Percentiles rank a stretch among this genome's conserved stretches.
Conservation (phyloP, 352 stramenopile genomes). For the Phytophthora citricola region DNA sequence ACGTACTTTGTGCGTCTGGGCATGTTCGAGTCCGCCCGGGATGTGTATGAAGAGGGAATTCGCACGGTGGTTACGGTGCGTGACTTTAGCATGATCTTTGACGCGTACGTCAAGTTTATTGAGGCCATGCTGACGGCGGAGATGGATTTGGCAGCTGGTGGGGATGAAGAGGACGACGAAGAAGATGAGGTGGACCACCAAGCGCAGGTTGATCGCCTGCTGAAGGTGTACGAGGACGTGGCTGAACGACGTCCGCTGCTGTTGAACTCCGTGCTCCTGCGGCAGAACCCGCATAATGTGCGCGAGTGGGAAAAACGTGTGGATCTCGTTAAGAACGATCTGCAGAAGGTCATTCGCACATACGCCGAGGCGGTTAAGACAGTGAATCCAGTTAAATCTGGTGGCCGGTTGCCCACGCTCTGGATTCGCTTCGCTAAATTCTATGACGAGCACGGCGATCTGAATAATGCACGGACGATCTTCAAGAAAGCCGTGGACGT, state of each 20-base stretch:
- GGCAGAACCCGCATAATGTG: constrained; percentile 99
- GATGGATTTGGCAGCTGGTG: constrained; percentile 85
- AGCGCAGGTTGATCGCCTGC: constrained; percentile 72
- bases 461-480: constrained; percentile 93
- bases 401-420: constrained; percentile 91
- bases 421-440: constrained; percentile 96
- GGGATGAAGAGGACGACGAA: constrained; percentile 72
- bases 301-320: constrained; percentile 98
- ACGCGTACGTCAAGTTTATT: constrained; percentile 99
- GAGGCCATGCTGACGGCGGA: constrained; percentile 97
- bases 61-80: constrained; percentile 81
- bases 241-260: constrained; percentile 95
- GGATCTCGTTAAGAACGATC: constrained; percentile 75
- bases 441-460: constrained; percentile 94
- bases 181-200: constrained; percentile 71
- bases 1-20: constrained; percentile 98
- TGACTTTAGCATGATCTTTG: constrained; percentile 99
- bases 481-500: constrained; percentile 90
- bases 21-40: constrained; percentile 96
- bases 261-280: constrained; percentile 95
- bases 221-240: constrained; percentile 93
- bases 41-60: constrained; percentile 96
- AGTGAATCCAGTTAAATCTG: constrained; percentile 84
- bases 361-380: constrained; percentile 94
- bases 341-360: constrained; percentile 77